A percentile compares a stretch with the other conserved stretches of the same genome.
Evolutionary conservation across 805 yeast genomes (phyloP).

Genomic region (Wickerhamomyces kurtzmanii): DNA sequence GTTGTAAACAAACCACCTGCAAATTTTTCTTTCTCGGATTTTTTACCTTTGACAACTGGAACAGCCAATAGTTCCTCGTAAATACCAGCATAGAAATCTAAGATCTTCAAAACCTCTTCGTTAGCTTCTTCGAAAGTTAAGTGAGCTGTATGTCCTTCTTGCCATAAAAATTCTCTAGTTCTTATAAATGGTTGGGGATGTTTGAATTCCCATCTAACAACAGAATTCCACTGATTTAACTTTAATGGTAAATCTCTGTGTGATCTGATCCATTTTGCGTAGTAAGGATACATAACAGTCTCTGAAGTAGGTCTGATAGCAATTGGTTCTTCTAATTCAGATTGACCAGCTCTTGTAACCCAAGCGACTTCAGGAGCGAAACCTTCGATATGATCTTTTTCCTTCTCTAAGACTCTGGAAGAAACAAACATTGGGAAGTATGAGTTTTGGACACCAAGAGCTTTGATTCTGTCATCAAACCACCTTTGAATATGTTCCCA

Average conservation of each 20-base stretch:
- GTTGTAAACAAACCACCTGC: conserved; percentile 98
- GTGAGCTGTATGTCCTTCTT: conserved; percentile 99
- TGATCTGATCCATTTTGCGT: conserved; percentile 97
- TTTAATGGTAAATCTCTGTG: conserved; percentile 96
- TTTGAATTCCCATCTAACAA: conserved; percentile 99
- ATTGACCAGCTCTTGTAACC: conserved; percentile 94
- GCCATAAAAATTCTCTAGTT: conserved; percentile 99
- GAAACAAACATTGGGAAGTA: conserved; percentile 99
- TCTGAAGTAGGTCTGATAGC: conserved; percentile 99
- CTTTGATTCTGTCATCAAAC: conserved; percentile 76
- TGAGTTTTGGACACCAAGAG: conserved; percentile 86
- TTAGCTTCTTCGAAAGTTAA: conserved; percentile 75
- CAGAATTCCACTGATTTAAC: conserved; percentile 98
- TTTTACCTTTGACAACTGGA: conserved; percentile 90
- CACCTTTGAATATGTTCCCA: conserved; percentile 93
- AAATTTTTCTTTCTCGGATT: conserved; percentile 96
- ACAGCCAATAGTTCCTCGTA: conserved; percentile 93
- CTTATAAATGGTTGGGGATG: conserved; percentile 99
- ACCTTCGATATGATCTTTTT: conserved; percentile 97
- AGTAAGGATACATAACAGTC: conserved; percentile 99
- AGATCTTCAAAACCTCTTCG: conserved; percentile 75
- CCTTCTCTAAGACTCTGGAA: conserved; percentile 84
- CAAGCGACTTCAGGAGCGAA: conserved; percentile 99
- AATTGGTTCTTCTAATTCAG: conserved; percentile 95
- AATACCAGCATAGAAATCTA: conserved; percentile 75